Base-by-base conservation (phyloP, 129 eudicot genomes). In the Flaveria ramosissima region DNA sequence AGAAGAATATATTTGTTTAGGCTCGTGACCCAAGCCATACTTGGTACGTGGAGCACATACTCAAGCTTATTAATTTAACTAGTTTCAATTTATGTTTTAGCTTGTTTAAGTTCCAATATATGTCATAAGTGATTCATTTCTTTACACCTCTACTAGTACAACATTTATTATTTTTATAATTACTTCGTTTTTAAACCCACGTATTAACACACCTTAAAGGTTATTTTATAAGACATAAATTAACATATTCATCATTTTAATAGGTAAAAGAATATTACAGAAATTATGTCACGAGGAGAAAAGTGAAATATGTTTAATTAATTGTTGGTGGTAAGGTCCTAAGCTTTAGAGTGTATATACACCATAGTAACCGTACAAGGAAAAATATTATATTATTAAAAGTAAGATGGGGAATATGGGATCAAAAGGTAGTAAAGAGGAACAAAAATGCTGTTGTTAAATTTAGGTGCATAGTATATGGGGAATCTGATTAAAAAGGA, bases 291-390 rank as follows among this genome's bases (percentile, higher is more conserved):
- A 5, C 7, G 10, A n/a, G 17, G n/a, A 17, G 36, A 14, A 2
- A 13, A 11, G 41, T 36, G 41, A 36, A 41, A 10, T 55, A 20
- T 39, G 42, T 16, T 11, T 73, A 55, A 55, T 6, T 55, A 7
- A 73, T 56, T 39, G 36, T 41, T 57, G 65, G 68, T 73, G 68
- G 68, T 36, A 10, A 43, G 21, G 26, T 39, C 0, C 8, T 72
- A 17, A 71, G 50, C 43, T 60, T 53, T 14, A 20, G 15, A 53
- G 76, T 53, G 76, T 52, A 71, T 71, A 30, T 52, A 20, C 64
- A 71, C 64, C 52, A 16, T 20, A 14, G 14, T 23, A 27, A 36
- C 41, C 1, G 9, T 52, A 27, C 51, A 74, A 14, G 39, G 12
- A 26, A 61, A 75, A 30, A 3, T 75, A 48, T 30, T 15, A 30